These are phyloP conservation scores for Aspergillus aculeatinus DNA, from an alignment of 2,329 filamentous ascomycete genomes.

Conservation along the genomic window DNA sequence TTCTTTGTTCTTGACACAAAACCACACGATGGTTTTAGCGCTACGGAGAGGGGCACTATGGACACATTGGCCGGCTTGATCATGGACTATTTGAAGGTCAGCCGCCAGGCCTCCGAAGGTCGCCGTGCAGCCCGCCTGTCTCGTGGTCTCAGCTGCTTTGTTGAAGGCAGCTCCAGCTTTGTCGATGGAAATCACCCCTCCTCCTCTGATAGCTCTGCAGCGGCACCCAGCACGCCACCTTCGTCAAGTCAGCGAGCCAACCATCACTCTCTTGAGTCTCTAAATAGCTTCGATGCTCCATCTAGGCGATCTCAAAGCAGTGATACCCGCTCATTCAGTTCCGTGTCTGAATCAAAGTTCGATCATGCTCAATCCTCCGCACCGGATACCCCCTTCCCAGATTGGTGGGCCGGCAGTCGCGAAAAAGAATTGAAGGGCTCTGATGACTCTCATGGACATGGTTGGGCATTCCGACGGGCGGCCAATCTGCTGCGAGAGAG, in stretches of 20 bases:
- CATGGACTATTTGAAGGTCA: conserved; percentile 60
- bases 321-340: conserved; percentile 28
- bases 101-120: conserved; percentile 54
- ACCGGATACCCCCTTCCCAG: conserved; percentile 30
- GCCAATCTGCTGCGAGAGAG: conserved; percentile 50
- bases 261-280: conserved; percentile 25
- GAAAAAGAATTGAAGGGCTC: conserved; percentile 23
- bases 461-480: conserved; percentile 49
- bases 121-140: conserved; percentile 55
- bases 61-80: conserved; percentile 57
- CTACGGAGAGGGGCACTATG: conserved; percentile 49
- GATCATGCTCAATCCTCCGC: conserved; percentile 30
- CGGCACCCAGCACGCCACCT: conserved; percentile 21
- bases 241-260: conserved; percentile 24
- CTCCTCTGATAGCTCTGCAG: conserved; percentile 20
- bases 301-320: conserved; percentile 30
- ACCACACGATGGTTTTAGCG: conserved; percentile 50
- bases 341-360: conserved; percentile 27
- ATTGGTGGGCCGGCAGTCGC: conserved; percentile 33
- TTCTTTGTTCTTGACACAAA: conserved; percentile 60
- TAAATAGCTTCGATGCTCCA: conserved; percentile 22
- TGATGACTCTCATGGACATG: conserved; percentile 39
- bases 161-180: conserved; percentile 52
- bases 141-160: conserved; percentile 56
- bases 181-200: conserved; percentile 30